Base-by-base conservation (phyloP, 495 filamentous ascomycete genomes). In the Apiosordaria backusii region DNA sequence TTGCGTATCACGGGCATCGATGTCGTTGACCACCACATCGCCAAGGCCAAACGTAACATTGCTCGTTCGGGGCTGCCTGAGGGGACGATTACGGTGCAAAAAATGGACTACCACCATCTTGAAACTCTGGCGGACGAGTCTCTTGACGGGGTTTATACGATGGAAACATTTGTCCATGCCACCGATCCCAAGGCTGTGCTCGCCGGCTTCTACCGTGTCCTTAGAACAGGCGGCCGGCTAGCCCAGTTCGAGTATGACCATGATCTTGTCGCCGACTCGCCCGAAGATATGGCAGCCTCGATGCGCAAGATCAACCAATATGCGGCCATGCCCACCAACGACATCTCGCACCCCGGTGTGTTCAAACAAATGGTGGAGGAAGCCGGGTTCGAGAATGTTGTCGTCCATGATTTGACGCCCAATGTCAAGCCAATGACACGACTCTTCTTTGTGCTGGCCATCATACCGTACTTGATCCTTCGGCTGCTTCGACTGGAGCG, bases 101-200 rank as follows among this genome's bases (percentile, higher is more conserved):
- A 74, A 64, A 81, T 77, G 66, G 82, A 87, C 71, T 87, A 86
- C 70, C 84, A 86, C 68, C 74, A 86, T 65, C 77, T 87, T 1
- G 71, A 82, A 9, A 58, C 62, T 5, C 74, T 83, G 40, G 64
- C 67, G 6, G 60, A 67, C 40, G 69, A 67, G 10, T 80, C 78
- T 0, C 79, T 83, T 62, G 82, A 87, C 65, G 85, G 85, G 19
- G 68, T 82, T 60, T 87, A 87, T 68, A 86, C 84, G 1, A 85
- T 86, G 78, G 85, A 87, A 68, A 87, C 84, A 0, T 78, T 87
- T 25, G 83, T 86, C 4, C 84, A 88, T 67, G 83, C 85, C 6
- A 84, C 78, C 1, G 79, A 86, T 22, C 80, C 80, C 6, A 68
- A 77, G 62, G 77, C 74, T 13, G 84, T 80, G 1, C 66, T 86